Percentiles rank a stretch among this genome's conserved stretches.
Evolutionary conservation across 352 stramenopile species (phyloP).

Genomic region (Hyaloperonospora arabidopsidis): DNA sequence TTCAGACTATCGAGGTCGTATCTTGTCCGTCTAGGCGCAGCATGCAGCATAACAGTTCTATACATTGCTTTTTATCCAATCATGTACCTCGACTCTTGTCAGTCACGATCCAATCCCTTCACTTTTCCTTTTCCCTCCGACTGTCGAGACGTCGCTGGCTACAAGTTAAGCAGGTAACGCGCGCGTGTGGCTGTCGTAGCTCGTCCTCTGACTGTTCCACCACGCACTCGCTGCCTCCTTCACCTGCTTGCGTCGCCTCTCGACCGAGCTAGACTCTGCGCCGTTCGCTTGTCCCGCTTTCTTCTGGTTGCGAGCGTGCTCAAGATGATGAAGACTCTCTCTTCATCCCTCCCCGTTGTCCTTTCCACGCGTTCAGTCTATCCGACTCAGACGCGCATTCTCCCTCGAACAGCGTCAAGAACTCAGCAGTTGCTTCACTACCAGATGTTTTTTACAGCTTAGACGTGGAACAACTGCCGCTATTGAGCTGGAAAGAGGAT

Average conservation of each 20-base stretch:
- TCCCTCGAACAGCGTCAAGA: slow-evolving; percentile 10
- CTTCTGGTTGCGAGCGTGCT: slow-evolving; percentile 18
- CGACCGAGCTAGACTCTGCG: slow-evolving; percentile 33
- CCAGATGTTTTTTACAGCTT: slow-evolving; percentile 20
- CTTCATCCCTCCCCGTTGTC: slow-evolving; percentile 4
- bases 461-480: slow-evolving; percentile 21
- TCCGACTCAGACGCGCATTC: slow-evolving; percentile 5
- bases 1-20: no score
- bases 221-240: slow-evolving; percentile 17
- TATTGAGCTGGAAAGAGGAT: slow-evolving; percentile 8
- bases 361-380: no score
- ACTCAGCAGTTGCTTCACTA: slow-evolving; percentile 10
- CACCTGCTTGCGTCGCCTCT: slow-evolving; percentile 24
- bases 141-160: slow-evolving; percentile 10
- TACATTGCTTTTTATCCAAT: slow-evolving; percentile 9
- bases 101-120: not conserved
- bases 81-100: not conserved
- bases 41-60: no score
- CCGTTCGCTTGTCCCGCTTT: slow-evolving; percentile 16
- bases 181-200: slow-evolving; percentile 33
- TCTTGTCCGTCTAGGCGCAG: no score
- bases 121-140: slow-evolving; percentile 20
- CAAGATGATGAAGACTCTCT: slow-evolving; percentile 25
- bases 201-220: slow-evolving; percentile 29
- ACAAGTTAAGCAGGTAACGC: slow-evolving; percentile 20